Conservation (phyloP, 2,329 filamentous ascomycete species). For the Aspergillus sp. region DNA sequence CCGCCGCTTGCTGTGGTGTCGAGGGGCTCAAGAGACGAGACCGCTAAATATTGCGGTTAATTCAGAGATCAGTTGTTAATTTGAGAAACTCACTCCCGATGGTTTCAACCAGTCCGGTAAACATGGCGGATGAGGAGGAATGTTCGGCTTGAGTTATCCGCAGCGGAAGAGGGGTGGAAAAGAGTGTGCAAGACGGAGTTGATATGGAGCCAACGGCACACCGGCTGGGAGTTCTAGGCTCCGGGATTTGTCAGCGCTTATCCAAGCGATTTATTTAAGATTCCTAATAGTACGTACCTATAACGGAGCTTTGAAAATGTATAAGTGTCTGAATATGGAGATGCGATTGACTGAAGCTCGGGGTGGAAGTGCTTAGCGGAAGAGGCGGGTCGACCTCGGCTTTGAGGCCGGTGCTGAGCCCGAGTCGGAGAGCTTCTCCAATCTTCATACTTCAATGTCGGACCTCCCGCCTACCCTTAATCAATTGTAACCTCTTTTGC, state of each 20-base stretch:
- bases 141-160: slow-evolving; percentile 3
- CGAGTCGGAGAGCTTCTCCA: slow-evolving; percentile 10
- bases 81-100: slow-evolving; percentile 69
- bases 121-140: slow-evolving; percentile 60
- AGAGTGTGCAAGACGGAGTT: background rate
- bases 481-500: background rate
- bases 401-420: slow-evolving; percentile 10
- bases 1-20: slow-evolving; percentile 69
- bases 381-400: slow-evolving; percentile 13
- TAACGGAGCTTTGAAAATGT: background rate
- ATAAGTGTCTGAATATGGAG: background rate
- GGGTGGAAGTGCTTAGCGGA: slow-evolving; percentile 3
- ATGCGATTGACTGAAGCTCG: background rate
- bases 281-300: background rate
- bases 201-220: background rate
- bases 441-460: background rate
- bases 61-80: background rate
- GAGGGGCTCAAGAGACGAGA: slow-evolving; percentile 76
- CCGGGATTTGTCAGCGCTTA: slow-evolving; percentile 1
- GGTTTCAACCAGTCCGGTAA: slow-evolving; percentile 90
- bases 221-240: background rate
- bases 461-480: background rate
- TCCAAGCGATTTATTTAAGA: background rate
- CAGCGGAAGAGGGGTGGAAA: slow-evolving; percentile 15
- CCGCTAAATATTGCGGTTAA: slow-evolving; percentile 54